Evolutionary conservation across 768 basidiomycete species (phyloP).

Genomic region (Terana coerulea): DNA sequence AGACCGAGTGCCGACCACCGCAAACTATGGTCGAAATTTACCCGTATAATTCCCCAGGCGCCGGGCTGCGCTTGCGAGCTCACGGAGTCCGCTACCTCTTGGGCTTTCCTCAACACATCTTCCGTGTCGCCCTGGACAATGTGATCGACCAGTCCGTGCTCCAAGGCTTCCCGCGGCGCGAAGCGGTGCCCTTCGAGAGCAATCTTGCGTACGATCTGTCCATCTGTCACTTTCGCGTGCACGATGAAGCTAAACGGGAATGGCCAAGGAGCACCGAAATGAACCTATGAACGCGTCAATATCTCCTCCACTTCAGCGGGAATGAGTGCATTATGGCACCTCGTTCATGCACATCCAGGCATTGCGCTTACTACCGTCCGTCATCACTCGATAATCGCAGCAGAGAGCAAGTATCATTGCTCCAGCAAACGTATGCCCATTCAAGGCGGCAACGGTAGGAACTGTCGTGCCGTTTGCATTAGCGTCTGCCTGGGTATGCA

Average conservation of each 20-base stretch:
- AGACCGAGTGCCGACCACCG: slow-evolving; percentile 1
- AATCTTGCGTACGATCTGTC: slow-evolving; percentile 60
- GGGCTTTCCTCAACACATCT: slow-evolving; percentile 58
- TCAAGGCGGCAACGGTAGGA: slow-evolving; percentile 74
- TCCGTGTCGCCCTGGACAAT: slow-evolving; percentile 58
- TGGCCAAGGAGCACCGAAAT: slow-evolving; percentile 82
- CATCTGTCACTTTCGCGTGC: slow-evolving; percentile 59
- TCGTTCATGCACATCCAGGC: slow-evolving; percentile 95
- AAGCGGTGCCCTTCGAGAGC: slow-evolving; percentile 80
- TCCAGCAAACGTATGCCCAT: slow-evolving; percentile 84
- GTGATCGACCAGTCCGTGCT: slow-evolving; percentile 66
- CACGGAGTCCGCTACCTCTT: slow-evolving; percentile 53
- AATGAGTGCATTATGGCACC: slow-evolving; percentile 32
- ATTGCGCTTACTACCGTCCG: slow-evolving; percentile 68
- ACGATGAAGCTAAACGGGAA: slow-evolving; percentile 63
- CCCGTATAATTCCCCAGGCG: slow-evolving; percentile 76
- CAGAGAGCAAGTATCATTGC: slow-evolving; percentile 75
- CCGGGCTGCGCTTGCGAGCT: slow-evolving; percentile 50
- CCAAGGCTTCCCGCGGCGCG: slow-evolving; percentile 64
- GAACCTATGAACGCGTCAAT: slow-evolving; percentile 42
- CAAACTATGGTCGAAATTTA: slow-evolving; percentile 19
- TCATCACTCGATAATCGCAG: slow-evolving; percentile 91
- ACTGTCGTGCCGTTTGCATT: slow-evolving; percentile 38
- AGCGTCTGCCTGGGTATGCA: background rate
- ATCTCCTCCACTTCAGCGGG: background rate